phyloP scores from a whole-genome alignment of 805 yeast species.

The Schwanniomyces vanrijiae region DNA sequence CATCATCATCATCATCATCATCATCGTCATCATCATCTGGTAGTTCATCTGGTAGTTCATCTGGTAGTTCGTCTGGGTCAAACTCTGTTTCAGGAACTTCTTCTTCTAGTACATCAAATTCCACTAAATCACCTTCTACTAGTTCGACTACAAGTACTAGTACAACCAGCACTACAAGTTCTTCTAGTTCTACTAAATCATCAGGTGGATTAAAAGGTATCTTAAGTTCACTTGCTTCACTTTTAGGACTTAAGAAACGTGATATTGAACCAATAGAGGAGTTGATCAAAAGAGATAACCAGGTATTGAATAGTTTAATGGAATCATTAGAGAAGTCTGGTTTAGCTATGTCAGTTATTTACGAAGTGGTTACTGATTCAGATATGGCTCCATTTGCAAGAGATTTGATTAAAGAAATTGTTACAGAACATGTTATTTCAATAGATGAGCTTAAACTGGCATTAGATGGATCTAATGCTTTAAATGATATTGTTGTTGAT shows the following conservation, averaged over 20 bases:
- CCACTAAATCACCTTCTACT: conserved; percentile 7
- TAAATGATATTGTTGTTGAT: conserved; percentile 15
- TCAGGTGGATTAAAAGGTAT: neutral
- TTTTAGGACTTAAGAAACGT: conserved; percentile 12
- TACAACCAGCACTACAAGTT: conserved; percentile 1
- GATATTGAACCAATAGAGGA: neutral
- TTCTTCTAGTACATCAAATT: conserved; percentile 1
- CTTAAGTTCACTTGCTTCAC: neutral
- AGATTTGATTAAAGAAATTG: conserved; percentile 21
- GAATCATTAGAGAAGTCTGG: conserved; percentile 30
- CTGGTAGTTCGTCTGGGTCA: conserved; percentile 10
- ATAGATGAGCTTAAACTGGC: conserved; percentile 13
- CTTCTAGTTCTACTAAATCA: conserved; percentile 5
- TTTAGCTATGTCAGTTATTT: conserved; percentile 26
- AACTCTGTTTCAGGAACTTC: conserved; percentile 3
- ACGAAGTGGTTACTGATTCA: conserved; percentile 19
- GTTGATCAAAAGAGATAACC: conserved; percentile 15
- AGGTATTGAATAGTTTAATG: conserved; percentile 20
- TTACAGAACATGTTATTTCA: conserved; percentile 18
- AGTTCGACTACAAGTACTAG: neutral
- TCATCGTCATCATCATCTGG: neutral
- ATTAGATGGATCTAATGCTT: conserved; percentile 14
- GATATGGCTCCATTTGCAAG: conserved; percentile 21
- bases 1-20: neutral
- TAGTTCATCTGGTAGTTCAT: conserved; percentile 8